Evolutionary conservation across 257 asterid species (phyloP).

Genomic region (Ligustrum vulgare): DNA sequence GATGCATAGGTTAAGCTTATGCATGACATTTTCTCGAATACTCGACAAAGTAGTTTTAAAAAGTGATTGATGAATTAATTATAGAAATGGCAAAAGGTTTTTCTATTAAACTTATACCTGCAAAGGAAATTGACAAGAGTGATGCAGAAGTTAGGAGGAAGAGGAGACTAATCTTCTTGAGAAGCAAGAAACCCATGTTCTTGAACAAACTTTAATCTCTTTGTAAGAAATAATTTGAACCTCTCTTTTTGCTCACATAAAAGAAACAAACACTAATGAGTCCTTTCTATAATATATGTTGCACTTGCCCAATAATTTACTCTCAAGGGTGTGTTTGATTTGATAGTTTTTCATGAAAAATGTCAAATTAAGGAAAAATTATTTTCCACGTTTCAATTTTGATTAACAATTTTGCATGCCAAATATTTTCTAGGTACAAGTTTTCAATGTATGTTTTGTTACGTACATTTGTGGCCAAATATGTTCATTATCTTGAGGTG

Average conservation of each 20-base stretch:
- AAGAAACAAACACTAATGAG: neutral
- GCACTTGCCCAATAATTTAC: neutral
- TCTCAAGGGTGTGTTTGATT: too few species aligned
- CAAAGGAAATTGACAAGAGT: slow-evolving; percentile 56
- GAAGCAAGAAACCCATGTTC: slow-evolving; percentile 11
- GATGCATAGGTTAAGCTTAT: neutral
- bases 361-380: too few species aligned
- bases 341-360: too few species aligned
- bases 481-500: too few species aligned
- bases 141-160: slow-evolving; percentile 63
- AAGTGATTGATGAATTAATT: neutral
- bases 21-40: neutral
- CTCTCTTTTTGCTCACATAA: neutral
- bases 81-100: neutral
- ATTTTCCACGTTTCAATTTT: too few species aligned
- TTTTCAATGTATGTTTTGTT: too few species aligned
- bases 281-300: neutral
- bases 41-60: neutral
- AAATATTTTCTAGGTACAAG: too few species aligned
- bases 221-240: neutral
- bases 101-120: slow-evolving; percentile 42
- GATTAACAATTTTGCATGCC: too few species aligned
- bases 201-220: neutral
- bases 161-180: slow-evolving; percentile 57
- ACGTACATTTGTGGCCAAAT: too few species aligned